Evolutionary conservation across 768 basidiomycete species (phyloP).

Genomic region (Suillus paluster): DNA sequence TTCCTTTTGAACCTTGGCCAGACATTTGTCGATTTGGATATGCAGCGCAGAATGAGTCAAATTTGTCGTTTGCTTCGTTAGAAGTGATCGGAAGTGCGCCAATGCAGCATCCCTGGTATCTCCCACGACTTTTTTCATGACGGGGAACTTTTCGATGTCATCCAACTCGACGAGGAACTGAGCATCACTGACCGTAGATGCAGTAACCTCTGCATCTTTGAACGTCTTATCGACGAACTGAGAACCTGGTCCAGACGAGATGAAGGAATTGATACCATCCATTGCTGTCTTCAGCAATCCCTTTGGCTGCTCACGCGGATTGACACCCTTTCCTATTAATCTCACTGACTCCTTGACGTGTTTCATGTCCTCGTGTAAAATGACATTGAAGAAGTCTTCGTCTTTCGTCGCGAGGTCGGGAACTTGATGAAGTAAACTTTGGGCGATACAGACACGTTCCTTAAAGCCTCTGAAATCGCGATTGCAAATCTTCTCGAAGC

Average conservation of each 20-base stretch:
- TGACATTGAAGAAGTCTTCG: conserved; percentile 3
- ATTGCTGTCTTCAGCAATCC: not conserved
- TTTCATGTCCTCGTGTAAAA: conserved; percentile 8
- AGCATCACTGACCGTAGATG: conserved; percentile 14
- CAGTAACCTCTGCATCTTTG: not conserved
- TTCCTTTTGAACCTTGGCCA: conserved; percentile 1
- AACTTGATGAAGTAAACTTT: conserved; percentile 5
- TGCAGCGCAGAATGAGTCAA: conserved; percentile 14
- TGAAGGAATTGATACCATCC: not conserved
- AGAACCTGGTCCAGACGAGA: not conserved
- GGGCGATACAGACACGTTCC: conserved; percentile 17
- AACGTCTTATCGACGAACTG: conserved; percentile 10
- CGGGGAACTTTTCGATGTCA: conserved; percentile 11
- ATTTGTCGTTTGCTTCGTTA: not conserved
- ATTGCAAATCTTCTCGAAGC: conserved; percentile 8
- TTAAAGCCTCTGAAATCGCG: conserved; percentile 17
- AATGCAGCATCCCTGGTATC: not conserved
- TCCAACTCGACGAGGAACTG: conserved; percentile 19
- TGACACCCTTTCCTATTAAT: not conserved
- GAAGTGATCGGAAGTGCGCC: not conserved
- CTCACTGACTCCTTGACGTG: conserved; percentile 5
- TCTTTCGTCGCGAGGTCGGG: conserved; percentile 1
- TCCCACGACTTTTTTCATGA: not conserved
- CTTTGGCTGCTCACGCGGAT: not conserved
- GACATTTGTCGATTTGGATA: conserved; percentile 13